A percentile compares a stretch with the other conserved stretches of the same genome.
phyloP scores from a whole-genome alignment of 2,329 filamentous ascomycete genomes.

The Claviceps quebecensis region DNA sequence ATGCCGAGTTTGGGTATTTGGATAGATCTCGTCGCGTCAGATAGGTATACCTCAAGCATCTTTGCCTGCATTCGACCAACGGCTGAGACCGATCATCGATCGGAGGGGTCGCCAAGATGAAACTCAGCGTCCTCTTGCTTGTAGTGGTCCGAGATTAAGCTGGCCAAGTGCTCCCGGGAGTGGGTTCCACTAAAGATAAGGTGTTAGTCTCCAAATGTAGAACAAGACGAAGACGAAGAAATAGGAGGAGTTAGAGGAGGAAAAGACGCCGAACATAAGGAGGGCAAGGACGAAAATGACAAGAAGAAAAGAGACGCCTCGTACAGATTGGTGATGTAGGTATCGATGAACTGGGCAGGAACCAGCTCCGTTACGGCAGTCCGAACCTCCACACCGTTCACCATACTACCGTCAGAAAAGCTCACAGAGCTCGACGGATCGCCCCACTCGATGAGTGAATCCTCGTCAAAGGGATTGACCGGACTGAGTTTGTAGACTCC shows the following conservation, averaged over 20 bases:
- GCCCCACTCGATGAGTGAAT: slow-evolving; percentile 74
- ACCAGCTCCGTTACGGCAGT: slow-evolving; percentile 77
- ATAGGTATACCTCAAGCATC: not conserved
- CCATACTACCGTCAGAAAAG: slow-evolving; percentile 67
- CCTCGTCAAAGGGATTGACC: slow-evolving; percentile 71
- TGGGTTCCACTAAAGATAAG: slow-evolving; percentile 43
- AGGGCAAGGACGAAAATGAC: not conserved
- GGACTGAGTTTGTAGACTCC: slow-evolving; percentile 92
- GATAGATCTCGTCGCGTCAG: not conserved
- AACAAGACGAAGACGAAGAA: not conserved
- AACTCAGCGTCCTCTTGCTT: slow-evolving; percentile 57
- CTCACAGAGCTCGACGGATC: slow-evolving; percentile 62
- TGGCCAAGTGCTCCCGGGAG: slow-evolving; percentile 57
- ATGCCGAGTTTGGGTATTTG: not conserved
- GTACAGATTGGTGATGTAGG: slow-evolving; percentile 69
- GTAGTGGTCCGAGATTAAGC: slow-evolving; percentile 63
- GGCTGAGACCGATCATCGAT: slow-evolving; percentile 7
- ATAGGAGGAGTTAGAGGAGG: not conserved
- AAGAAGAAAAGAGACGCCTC: slow-evolving; percentile 11
- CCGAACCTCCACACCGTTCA: slow-evolving; percentile 63
- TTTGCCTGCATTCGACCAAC: not conserved
- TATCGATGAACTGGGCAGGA: slow-evolving; percentile 58
- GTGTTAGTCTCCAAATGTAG: not conserved
- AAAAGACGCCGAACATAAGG: not conserved
- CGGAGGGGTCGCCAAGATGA: slow-evolving; percentile 28